Conservation (phyloP, 106 monocot species). For the Dioscorea zingiberensis region DNA sequence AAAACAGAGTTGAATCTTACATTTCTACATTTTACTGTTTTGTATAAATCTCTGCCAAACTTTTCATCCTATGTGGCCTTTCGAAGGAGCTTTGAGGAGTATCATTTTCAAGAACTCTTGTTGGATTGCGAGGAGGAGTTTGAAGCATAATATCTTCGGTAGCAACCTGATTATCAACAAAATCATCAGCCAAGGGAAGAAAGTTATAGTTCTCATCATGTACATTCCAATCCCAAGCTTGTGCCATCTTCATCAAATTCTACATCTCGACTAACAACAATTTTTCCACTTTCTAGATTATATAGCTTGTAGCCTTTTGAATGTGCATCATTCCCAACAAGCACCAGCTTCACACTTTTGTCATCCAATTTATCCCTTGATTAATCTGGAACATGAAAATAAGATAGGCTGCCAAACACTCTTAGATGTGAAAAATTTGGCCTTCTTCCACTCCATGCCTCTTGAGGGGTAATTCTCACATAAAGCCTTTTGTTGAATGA, state of each 20-base stretch:
- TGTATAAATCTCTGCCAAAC: background rate
- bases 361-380: constrained; percentile 1
- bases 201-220: too few relatives aligned
- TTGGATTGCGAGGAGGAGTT: too few relatives aligned
- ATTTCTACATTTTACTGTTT: background rate
- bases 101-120: too few relatives aligned
- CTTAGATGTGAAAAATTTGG: background rate
- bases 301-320: background rate
- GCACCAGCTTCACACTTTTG: background rate
- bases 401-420: background rate
- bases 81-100: background rate
- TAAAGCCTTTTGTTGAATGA: background rate
- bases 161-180: too few relatives aligned
- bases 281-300: background rate
- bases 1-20: background rate
- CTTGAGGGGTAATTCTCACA: background rate
- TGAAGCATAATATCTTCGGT: too few relatives aligned
- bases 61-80: too few relatives aligned
- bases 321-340: background rate
- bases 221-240: background rate
- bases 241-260: background rate
- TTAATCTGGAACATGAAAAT: background rate
- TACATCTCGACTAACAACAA: constrained; percentile 1
- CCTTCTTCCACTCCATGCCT: background rate
- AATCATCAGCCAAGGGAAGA: too few relatives aligned